Percentiles rank a stretch among this genome's conserved stretches.
These are phyloP conservation scores for Colletotrichum melonis DNA, from an alignment of 2,329 filamentous ascomycete species.

Conservation along the genomic window DNA sequence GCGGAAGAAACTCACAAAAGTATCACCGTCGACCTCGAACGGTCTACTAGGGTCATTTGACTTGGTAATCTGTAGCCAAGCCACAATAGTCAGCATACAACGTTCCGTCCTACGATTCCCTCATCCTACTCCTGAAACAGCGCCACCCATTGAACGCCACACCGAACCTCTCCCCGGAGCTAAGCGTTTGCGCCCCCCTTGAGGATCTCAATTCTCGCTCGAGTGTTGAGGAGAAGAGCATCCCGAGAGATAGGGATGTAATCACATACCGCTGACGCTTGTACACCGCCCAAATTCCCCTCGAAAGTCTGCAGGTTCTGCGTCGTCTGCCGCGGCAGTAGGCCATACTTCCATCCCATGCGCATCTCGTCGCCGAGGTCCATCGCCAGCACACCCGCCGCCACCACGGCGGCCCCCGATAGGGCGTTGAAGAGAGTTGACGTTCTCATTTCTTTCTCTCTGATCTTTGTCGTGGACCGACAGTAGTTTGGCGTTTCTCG, in stretches of 20 bases:
- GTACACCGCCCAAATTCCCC: constrained; percentile 51
- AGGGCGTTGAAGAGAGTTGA: neutral
- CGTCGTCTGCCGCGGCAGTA: constrained; percentile 45
- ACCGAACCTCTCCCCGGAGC: neutral
- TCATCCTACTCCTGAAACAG: constrained; percentile 14
- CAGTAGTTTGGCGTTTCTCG: neutral
- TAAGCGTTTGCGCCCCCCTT: neutral
- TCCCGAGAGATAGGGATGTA: neutral
- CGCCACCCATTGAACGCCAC: too few species aligned
- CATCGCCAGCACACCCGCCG: constrained; percentile 32
- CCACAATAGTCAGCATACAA: neutral
- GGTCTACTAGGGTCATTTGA: constrained; percentile 52
- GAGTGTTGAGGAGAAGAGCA: neutral
- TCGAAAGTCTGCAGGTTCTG: constrained; percentile 55
- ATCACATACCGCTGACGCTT: constrained; percentile 48
- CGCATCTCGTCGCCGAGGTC: constrained; percentile 45
- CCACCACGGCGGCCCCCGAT: constrained; percentile 5
- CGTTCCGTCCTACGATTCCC: neutral
- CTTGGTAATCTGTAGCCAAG: constrained; percentile 49
- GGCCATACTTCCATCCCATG: constrained; percentile 49
- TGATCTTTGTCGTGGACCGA: neutral
- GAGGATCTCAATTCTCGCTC: neutral
- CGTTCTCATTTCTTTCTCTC: constrained; percentile 1
- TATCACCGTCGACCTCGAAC: constrained; percentile 56
- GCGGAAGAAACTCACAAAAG: constrained; percentile 51